A percentile compares a stretch with the other conserved stretches of the same genome.
Conservation (phyloP, 1,284 basidiomycete genomes). For the Rugosomyces carneus region DNA sequence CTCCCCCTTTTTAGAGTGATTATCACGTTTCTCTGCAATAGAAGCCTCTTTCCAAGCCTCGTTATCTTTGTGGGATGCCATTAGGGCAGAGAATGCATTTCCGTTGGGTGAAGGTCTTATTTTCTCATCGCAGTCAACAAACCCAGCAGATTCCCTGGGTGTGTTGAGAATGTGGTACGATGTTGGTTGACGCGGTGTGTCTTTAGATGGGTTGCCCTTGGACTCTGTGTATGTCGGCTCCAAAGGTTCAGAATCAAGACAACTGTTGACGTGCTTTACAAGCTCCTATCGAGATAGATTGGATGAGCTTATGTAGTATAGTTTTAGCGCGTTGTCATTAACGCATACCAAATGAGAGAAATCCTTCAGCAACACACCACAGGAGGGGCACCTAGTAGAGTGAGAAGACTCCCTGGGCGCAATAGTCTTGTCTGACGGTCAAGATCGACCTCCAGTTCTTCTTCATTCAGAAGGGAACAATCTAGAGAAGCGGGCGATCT, state of each 20-base stretch:
- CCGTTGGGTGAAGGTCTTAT: constrained; percentile 11
- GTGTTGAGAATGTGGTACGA: constrained; percentile 19
- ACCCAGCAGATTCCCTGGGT: constrained; percentile 8
- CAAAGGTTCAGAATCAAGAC: constrained; percentile 31
- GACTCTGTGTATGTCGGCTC: constrained; percentile 1
- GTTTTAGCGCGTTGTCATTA: background rate
- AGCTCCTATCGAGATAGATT: constrained; percentile 30
- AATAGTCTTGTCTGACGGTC: constrained; percentile 24
- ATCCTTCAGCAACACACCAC: constrained; percentile 10
- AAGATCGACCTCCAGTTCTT: constrained; percentile 17
- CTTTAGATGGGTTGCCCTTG: constrained; percentile 4
- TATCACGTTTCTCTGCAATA: constrained; percentile 41
- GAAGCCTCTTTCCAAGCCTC: constrained; percentile 82
- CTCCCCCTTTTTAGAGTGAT: constrained; percentile 42
- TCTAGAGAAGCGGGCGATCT: background rate
- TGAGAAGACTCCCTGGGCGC: background rate
- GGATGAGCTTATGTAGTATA: background rate
- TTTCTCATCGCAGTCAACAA: constrained; percentile 15
- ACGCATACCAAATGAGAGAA: constrained; percentile 18
- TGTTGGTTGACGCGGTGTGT: constrained; percentile 15
- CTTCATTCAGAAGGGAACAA: background rate
- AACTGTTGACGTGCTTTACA: constrained; percentile 44
- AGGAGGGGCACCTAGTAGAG: constrained; percentile 13
- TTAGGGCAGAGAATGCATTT: constrained; percentile 72
- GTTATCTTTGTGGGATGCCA: constrained; percentile 76